Percentiles rank a stretch among this genome's conserved stretches.
Evolutionary conservation across 371 early-diverging fungal species (phyloP).

Genomic region (Apophysomyces elegans): DNA sequence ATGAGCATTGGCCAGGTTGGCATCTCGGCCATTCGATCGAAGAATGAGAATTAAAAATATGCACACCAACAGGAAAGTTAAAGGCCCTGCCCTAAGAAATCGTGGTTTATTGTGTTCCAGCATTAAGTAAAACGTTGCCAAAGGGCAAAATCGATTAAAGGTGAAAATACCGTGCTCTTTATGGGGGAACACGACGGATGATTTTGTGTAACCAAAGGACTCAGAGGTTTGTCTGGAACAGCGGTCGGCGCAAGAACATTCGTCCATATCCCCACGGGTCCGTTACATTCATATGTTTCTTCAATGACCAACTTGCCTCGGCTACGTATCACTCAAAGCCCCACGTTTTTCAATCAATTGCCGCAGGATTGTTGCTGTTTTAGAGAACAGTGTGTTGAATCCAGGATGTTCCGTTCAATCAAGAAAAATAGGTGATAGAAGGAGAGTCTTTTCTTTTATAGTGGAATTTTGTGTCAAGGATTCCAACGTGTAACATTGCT

Average conservation of each 20-base stretch:
- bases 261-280: not conserved
- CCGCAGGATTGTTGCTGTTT: too few species aligned
- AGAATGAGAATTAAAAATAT: slow-evolving; percentile 9
- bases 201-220: slow-evolving; percentile 1
- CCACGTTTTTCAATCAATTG: too few species aligned
- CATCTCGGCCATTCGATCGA: slow-evolving; percentile 5
- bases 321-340: too few species aligned
- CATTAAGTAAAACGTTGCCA: not conserved
- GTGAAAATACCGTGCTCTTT: not conserved
- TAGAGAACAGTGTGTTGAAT: too few species aligned
- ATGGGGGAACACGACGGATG: not conserved
- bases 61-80: slow-evolving; percentile 1
- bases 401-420: too few species aligned
- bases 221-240: slow-evolving; percentile 8
- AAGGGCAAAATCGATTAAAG: not conserved
- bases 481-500: too few species aligned
- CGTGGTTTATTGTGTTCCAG: slow-evolving; percentile 10
- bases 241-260: not conserved
- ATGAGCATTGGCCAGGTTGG: not conserved
- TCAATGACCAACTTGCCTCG: not conserved
- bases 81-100: not conserved
- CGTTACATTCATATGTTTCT: slow-evolving; percentile 3
- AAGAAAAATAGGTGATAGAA: too few species aligned
- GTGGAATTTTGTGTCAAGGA: too few species aligned
- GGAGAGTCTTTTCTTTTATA: too few species aligned